Evolutionary conservation across 106 monocot genomes (phyloP), one percentile per base, ranked within the genome.

Genomic region (Dendrobium nobile): DNA sequence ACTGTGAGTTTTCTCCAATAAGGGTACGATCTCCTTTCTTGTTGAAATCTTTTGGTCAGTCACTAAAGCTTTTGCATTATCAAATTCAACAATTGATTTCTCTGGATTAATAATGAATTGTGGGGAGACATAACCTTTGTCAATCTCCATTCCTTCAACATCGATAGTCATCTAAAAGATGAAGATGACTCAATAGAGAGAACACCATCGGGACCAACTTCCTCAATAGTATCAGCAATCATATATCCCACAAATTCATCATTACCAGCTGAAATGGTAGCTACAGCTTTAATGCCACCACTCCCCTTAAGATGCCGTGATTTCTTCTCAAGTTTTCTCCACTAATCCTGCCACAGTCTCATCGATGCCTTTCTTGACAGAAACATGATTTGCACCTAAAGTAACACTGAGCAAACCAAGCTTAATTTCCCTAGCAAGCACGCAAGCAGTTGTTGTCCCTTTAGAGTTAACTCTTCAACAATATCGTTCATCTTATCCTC

Each of bases 191-290:
- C 94, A 79, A 95, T 90, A 45, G 95, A 88, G 1, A 95, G 78
- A 67, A 94, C 91, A 75, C 93, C 93, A 81, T 94, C 91, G 17
- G 89, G 87, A 16, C 93, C 93, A 80, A 94, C 93, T 82, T 89
- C 88, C 42, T 89, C 90, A 75, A 95, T 95, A n/a, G 92, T 90
- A 82, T 92, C 90, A 86, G 95, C 92, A 84, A 92, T 92, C 95
- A 95, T 88, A 43, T 87, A 58, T 13, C 95, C 95, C 40, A 92
- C 75, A 59, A 75, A 75, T 5, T 95, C 88, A 84, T 95, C 90
- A 84, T 95, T 95, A 24, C 95, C 95, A 72, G 95, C 85, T 31
- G 90, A 90, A 31, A 92, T 87, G 26, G 92, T 61, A 41, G 95
- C 92, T 82, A 95, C 79, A 82, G 92, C 93, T 87, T 93, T 93